Percentiles rank a stretch among this genome's conserved stretches.
These are phyloP conservation scores for Fonsecaea nubica DNA, from an alignment of 2,329 filamentous ascomycete species.

Conservation along the genomic window DNA sequence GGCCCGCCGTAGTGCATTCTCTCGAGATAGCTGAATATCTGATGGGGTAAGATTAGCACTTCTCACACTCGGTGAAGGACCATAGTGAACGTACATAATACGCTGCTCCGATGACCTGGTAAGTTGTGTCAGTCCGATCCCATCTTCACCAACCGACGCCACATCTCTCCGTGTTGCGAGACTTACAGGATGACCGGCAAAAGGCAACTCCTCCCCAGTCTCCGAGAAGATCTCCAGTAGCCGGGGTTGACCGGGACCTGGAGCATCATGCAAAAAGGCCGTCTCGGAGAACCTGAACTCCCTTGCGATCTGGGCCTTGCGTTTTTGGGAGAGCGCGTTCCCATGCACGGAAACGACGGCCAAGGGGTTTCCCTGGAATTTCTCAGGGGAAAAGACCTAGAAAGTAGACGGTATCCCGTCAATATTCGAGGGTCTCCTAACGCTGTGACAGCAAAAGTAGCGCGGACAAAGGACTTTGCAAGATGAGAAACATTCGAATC, in stretches of 20 bases:
- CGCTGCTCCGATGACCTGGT: slow-evolving; percentile 61
- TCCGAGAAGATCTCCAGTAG: slow-evolving; percentile 67
- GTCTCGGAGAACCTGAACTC: slow-evolving; percentile 72
- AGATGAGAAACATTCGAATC: background rate
- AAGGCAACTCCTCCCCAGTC: slow-evolving; percentile 60
- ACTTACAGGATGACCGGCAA: slow-evolving; percentile 64
- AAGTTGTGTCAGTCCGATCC: slow-evolving; percentile 1
- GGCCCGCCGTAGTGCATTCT: slow-evolving; percentile 25
- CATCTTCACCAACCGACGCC: background rate
- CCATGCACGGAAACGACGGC: slow-evolving; percentile 63
- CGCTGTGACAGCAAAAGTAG: background rate
- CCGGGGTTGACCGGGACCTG: slow-evolving; percentile 47
- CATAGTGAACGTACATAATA: slow-evolving; percentile 51
- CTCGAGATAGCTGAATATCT: slow-evolving; percentile 33
- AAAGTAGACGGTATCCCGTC: background rate
- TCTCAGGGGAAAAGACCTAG: slow-evolving; percentile 57
- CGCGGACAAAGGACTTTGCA: background rate
- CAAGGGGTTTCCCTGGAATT: slow-evolving; percentile 64
- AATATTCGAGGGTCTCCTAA: background rate
- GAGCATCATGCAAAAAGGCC: slow-evolving; percentile 63
- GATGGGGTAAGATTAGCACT: background rate
- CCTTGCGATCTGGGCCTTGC: slow-evolving; percentile 65
- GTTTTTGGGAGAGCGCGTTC: slow-evolving; percentile 55
- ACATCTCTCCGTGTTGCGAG: background rate
- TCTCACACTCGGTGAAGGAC: background rate